Conservation (phyloP, 1,284 basidiomycete genomes). For the Fomitopsis schrenkii region DNA sequence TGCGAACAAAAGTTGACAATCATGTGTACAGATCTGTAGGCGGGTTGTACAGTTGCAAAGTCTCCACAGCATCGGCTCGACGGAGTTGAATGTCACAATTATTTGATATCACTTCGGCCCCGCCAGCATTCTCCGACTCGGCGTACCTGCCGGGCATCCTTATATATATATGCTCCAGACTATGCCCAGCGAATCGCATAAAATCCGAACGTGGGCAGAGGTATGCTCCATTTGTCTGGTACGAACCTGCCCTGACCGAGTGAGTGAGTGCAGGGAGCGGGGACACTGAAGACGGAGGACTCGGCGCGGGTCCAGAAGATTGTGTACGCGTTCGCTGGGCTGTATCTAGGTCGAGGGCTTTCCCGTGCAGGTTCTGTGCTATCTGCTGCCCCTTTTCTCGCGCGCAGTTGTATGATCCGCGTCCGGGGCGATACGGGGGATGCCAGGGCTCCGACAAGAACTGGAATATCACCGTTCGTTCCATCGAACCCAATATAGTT, state of each 20-base stretch:
- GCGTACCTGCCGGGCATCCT: neutral
- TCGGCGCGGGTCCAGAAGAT: neutral
- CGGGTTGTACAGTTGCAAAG: neutral
- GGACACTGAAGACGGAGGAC: neutral
- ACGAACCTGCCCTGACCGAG: neutral
- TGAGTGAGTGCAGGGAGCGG: neutral
- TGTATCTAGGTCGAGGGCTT: neutral
- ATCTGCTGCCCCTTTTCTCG: neutral
- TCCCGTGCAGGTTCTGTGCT: neutral
- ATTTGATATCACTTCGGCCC: neutral
- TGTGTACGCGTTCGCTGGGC: neutral
- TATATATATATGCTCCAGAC: neutral
- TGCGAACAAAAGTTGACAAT: neutral
- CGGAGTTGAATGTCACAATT: neutral
- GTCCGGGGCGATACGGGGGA: neutral
- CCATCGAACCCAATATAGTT: neutral
- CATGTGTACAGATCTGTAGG: neutral
- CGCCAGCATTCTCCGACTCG: neutral
- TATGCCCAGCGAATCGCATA: neutral
- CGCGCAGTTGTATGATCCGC: neutral
- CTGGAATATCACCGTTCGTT: neutral
- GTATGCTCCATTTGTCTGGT: neutral
- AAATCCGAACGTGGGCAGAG: neutral
- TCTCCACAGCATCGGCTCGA: neutral
- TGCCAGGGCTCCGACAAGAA: neutral